Base-by-base conservation (phyloP, 129 eudicot genomes). In the Pulicaria dysenterica region DNA sequence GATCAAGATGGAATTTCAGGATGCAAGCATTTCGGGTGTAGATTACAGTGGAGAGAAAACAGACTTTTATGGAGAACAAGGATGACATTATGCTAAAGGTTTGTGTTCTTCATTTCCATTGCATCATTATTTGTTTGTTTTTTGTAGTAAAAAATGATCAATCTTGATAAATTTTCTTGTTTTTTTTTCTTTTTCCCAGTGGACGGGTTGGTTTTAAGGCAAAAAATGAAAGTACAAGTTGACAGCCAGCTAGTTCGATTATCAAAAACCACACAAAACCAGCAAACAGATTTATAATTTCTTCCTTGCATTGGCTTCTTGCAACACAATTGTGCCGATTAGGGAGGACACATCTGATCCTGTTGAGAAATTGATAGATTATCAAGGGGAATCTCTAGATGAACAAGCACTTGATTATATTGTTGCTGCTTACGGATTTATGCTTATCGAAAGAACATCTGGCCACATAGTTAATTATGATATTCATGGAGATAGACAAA, bases 1-100 rank as follows among this genome's bases (percentile, higher is more conserved):
- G 82, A 93, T 89, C 95, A 93, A 93, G 84, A 93, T 93, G 98
- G 98, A 89, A 67, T 93, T 93, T 89, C 87, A 77, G 65, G 85
- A 84, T 73, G 98, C 96, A 5, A 93, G 96, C 82, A 87, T 93
- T 65, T 77, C 83, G 13, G 98, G 98, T 45, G 70, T 81, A n/a
- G 90, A 93, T 66, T 93, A 87, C 44, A 62, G 77, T 34, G 80
- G 80, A 54, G 80, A 79, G 70, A 84, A 79, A 70, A 69, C 78
- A 4, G 74, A 64, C 17, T 76, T 55, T 45, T 77, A 78, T 73
- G 88, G 70, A 42, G 96, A 77, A 51, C 83, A 77, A 78, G 77
- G 59, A 13, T 86, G 86, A 64, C 81, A 84, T 81, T 70, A 50
- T 50, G 77, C 79, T 83, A 69, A 80, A 89, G 98, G 98, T 92